Base-by-base conservation (phyloP, 257 asterid genomes). In the Salvia rosmarinus region DNA sequence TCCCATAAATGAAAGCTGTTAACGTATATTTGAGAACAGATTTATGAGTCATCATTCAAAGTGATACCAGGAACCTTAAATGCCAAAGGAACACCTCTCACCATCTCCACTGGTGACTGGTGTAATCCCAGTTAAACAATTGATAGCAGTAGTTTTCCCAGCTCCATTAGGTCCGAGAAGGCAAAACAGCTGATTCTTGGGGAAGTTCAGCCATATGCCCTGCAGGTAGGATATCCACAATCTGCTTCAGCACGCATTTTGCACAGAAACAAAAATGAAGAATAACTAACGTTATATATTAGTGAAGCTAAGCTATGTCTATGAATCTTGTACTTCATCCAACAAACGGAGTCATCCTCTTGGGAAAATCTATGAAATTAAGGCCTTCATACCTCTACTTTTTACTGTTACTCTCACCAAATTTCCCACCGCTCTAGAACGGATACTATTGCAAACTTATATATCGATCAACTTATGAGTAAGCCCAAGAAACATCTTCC, bases 141-240 rank as follows among this genome's bases (percentile, higher is more conserved):
- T 89, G 52, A 94, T 94, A 25, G 86, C 79, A 58, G 98, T 94
- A 72, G 98, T 94, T 85, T 94, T 94, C 47, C 98, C 98, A 69
- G 98, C 97, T 72, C 97, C 98, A 79, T 94, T 94, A 37, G 96
- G 97, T 74, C 98, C 98, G 72, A 94, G 96, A 75, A 94, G 94
- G 82, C 98, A 94, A 80, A 94, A 89, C 39, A 94, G 80, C 87
- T 94, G 98, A 83, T 90, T 96, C 81, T 86, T 94, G 46, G 96
- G 86, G 70, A 94, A 82, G 79, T 89, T 90, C 74, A 94, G 68
- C 98, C 98, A 94, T 80, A 94, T 69, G 39, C 97, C 97, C 98
- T 94, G 96, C 73, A 78, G 35, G 68, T 57, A 57, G 13, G 54
- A 58, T 67, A 75, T 25, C 62, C 64, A 32, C 42, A 9, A 70